Conservation (phyloP, 768 basidiomycete genomes). For the Leccinum sublutescens region DNA sequence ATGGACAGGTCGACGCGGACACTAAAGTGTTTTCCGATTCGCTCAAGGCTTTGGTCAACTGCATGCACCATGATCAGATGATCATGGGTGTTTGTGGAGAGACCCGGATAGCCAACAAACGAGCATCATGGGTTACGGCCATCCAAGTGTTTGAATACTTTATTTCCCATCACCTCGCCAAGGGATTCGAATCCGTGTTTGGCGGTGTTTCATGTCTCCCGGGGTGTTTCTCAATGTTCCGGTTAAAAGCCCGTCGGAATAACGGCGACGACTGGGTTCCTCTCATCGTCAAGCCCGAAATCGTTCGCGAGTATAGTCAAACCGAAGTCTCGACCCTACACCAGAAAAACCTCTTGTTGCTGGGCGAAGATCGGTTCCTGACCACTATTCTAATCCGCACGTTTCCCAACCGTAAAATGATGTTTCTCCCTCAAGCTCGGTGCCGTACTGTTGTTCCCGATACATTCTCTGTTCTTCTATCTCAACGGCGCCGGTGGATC, state of each 20-base stretch:
- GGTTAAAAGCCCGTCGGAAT: constrained; percentile 87
- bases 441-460: constrained; percentile 97
- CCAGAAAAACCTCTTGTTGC: constrained; percentile 93
- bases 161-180: constrained; percentile 97
- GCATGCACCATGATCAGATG: constrained; percentile 98
- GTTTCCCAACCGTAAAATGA: constrained; percentile 99
- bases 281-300: constrained; percentile 94
- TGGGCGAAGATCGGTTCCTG: constrained; percentile 98
- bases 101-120: constrained; percentile 98
- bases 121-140: constrained; percentile 95
- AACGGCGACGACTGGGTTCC: constrained; percentile 97
- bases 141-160: constrained; percentile 99
- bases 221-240: constrained; percentile 99
- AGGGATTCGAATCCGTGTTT: constrained; percentile 98
- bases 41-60: constrained; percentile 88
- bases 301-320: constrained; percentile 96
- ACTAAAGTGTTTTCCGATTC: constrained; percentile 94
- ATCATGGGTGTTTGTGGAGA: constrained; percentile 99
- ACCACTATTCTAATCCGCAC: constrained; percentile 95
- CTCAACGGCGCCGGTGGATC: constrained; percentile 98
- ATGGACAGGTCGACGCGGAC: constrained; percentile 89
- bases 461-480: constrained; percentile 88
- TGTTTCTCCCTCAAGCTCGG: constrained; percentile 95
- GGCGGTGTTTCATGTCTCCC: constrained; percentile 99
- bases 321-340: constrained; percentile 91